A percentile compares a stretch with the other conserved stretches of the same genome.
phyloP scores from a whole-genome alignment of 2,329 filamentous ascomycete genomes.

The Emmonsia crescens region DNA sequence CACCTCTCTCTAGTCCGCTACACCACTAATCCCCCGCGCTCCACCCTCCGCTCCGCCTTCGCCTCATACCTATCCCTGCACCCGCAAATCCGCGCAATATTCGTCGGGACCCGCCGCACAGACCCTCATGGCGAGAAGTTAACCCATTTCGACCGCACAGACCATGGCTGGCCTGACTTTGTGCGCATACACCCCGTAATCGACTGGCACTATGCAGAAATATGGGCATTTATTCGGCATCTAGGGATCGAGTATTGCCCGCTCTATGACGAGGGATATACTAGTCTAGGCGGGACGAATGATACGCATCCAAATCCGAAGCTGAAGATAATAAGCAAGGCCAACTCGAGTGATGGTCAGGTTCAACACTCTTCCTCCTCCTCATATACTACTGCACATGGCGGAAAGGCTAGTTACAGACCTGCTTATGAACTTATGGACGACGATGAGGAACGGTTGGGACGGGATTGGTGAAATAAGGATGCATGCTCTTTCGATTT shows the following conservation, averaged over 20 bases:
- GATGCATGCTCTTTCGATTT: neutral
- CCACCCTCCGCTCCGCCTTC: constrained; percentile 66
- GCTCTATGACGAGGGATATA: constrained; percentile 83
- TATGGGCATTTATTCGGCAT: constrained; percentile 72
- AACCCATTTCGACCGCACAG: constrained; percentile 76
- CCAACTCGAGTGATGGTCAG: constrained; percentile 15
- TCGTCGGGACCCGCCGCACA: constrained; percentile 79
- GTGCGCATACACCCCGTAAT: constrained; percentile 93
- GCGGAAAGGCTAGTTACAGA: constrained; percentile 38
- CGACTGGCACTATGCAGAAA: constrained; percentile 93
- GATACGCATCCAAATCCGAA: constrained; percentile 86
- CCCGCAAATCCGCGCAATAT: constrained; percentile 58
- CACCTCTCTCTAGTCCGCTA: constrained; percentile 67
- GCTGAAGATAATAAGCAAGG: constrained; percentile 34
- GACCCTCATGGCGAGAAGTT: constrained; percentile 78
- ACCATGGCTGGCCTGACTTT: constrained; percentile 80
- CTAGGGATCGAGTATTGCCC: constrained; percentile 72
- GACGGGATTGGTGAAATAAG: constrained; percentile 44
- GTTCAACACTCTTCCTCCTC: neutral
- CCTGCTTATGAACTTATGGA: constrained; percentile 66
- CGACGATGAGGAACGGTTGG: constrained; percentile 69
- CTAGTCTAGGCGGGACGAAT: constrained; percentile 76
- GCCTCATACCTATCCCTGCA: constrained; percentile 54
- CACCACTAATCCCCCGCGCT: constrained; percentile 44
- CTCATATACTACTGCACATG: constrained; percentile 5